Evolutionary conservation across 305 asterid genomes (phyloP), one percentile per base, ranked within the genome.

Genomic region (Lippia alba): DNA sequence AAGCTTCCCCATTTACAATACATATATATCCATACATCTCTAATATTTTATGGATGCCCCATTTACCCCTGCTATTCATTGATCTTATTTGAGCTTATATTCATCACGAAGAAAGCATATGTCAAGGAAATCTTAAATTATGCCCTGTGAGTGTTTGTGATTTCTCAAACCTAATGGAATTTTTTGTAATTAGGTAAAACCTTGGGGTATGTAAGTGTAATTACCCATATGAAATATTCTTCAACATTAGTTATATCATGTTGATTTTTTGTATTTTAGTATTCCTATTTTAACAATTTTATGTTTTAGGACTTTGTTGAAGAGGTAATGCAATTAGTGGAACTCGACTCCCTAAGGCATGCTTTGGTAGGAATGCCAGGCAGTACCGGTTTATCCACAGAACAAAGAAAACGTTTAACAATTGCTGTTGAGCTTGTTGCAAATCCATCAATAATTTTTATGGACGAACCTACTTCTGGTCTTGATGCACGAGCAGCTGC

Each of bases 401-500:
- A 90, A 75, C 98, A 92, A 74, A 84, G 98, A 80, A 92, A 92
- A 77, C 95, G 97, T 64, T 80, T 92, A 30, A 90, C 98, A 30
- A 92, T 92, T 63, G 97, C 97, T 4, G 97, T 90, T 67, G 98
- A 92, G 80, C 97, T 92, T 66, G 98, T 92, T 44, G 94, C 96
- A 56, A 92, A 92, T 80, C 98, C 98, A 44, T 88, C 97, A 5
- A 90, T 92, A 76, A 86, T 92, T 68, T 92, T 92, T 70, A 92
- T 92, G 98, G 98, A 92, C 71, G 98, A 92, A 74, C 98, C 98
- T 15, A 92, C 98, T 69, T 90, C 98, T 5, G 96, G 96, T 46
- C 96, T 92, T 49, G 98, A 92, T 82, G 98, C 98, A 58, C 86
- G 98, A 61, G 98, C 96, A 57, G 98, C 96, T 24, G 98, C 98